phyloP scores from a whole-genome alignment of 2,329 filamentous ascomycete genomes.

The Colletotrichum lentis region DNA sequence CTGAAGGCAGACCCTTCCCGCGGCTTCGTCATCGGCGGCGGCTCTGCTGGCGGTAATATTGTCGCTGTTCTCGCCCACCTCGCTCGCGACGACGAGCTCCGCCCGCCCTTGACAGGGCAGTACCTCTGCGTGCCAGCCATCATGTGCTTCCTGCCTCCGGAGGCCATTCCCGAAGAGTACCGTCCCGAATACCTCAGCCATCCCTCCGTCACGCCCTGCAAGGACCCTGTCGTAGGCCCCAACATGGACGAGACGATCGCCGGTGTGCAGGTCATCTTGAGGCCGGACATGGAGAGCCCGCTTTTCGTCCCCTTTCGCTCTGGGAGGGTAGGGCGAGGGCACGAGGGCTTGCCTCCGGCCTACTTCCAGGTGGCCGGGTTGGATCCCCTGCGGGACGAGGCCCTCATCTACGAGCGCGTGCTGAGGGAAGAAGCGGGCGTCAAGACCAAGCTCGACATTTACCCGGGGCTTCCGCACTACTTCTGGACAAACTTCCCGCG shows the following conservation, averaged over 20 bases:
- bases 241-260: not conserved
- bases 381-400: conserved; percentile 62
- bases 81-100: conserved; percentile 48
- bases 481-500: conserved; percentile 30
- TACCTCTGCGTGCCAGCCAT: conserved; percentile 30
- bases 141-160: conserved; percentile 18
- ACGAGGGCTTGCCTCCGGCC: conserved; percentile 21
- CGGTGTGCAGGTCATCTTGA: not conserved
- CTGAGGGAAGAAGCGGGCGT: conserved; percentile 56
- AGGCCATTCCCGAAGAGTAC: conserved; percentile 23
- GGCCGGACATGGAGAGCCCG: conserved; percentile 31
- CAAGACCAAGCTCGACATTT: conserved; percentile 52
- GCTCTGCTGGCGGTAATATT: conserved; percentile 61
- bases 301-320: conserved; percentile 30
- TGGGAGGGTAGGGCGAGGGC: conserved; percentile 10
- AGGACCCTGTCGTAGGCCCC: conserved; percentile 9
- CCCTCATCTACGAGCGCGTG: conserved; percentile 59
- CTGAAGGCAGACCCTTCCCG: conserved; percentile 52
- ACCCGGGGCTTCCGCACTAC: conserved; percentile 32
- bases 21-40: conserved; percentile 60
- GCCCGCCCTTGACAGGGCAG: conserved; percentile 53
- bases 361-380: conserved; percentile 58
- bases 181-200: conserved; percentile 32
- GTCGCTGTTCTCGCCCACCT: conserved; percentile 55
- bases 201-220: not conserved